Percentiles rank a stretch among this genome's conserved stretches.
Conservation (phyloP, 2,329 filamentous ascomycete species). For the Claviceps africana region DNA sequence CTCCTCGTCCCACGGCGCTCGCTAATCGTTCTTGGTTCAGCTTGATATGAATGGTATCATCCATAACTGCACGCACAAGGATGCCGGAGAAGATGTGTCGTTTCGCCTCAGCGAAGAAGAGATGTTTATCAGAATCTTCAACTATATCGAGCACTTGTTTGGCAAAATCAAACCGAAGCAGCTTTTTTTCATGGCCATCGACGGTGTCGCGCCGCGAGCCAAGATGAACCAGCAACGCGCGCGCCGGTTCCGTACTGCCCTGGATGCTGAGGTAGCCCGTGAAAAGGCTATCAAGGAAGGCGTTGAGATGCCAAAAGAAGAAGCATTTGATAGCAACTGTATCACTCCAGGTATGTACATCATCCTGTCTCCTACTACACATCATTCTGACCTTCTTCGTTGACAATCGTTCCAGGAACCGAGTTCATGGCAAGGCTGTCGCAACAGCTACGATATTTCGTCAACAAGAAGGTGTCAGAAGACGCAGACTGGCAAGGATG, state of each 20-base stretch:
- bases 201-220: slow-evolving; percentile 89
- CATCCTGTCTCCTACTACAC: too few relatives aligned
- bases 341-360: slow-evolving; percentile 70
- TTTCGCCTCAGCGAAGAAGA: slow-evolving; percentile 93
- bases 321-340: slow-evolving; percentile 96
- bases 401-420: slow-evolving; percentile 37
- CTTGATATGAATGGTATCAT: slow-evolving; percentile 99
- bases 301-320: slow-evolving; percentile 84
- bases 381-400: not conserved
- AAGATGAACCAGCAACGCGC: slow-evolving; percentile 99
- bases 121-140: slow-evolving; percentile 99
- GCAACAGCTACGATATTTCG: slow-evolving; percentile 89
- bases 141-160: slow-evolving; percentile 97
- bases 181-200: slow-evolving; percentile 98
- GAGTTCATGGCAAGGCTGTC: slow-evolving; percentile 97
- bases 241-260: slow-evolving; percentile 82
- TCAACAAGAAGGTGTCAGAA: slow-evolving; percentile 96
- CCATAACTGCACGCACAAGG: slow-evolving; percentile 97
- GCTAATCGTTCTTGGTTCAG: slow-evolving; percentile 24
- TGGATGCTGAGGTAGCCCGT: slow-evolving; percentile 78
- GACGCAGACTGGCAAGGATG: slow-evolving; percentile 96
- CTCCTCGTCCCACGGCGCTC: not conserved
- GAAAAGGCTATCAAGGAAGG: slow-evolving; percentile 87
- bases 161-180: slow-evolving; percentile 98
- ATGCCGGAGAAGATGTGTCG: slow-evolving; percentile 70